Evolutionary conservation across 352 stramenopile genomes (phyloP).

Genomic region (Saprolegnia diclina): DNA sequence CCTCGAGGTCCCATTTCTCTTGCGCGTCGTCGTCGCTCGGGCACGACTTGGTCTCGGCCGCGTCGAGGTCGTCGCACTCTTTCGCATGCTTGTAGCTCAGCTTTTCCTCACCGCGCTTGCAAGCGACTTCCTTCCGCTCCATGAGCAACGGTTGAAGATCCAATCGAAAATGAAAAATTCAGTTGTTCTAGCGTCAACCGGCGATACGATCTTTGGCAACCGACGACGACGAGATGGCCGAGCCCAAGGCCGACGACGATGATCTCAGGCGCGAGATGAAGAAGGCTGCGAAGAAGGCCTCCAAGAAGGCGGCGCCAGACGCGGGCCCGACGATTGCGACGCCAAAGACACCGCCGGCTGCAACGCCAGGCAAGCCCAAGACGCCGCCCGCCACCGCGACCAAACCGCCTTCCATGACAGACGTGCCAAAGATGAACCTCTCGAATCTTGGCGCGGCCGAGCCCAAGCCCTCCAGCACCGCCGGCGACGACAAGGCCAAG

Average conservation of each 20-base stretch:
- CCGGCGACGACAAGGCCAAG: conserved; percentile 22
- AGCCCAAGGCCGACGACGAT: conserved; percentile 23
- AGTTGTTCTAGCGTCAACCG: background rate
- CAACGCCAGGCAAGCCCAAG: background rate
- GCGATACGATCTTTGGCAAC: background rate
- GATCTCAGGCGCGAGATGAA: conserved; percentile 16
- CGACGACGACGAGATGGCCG: background rate
- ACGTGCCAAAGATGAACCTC: conserved; percentile 27
- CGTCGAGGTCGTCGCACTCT: conserved; percentile 18
- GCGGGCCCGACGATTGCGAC: background rate
- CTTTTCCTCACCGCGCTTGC: conserved; percentile 13
- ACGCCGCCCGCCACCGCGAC: background rate
- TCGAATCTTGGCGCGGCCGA: conserved; percentile 13
- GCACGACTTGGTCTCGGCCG: conserved; percentile 4
- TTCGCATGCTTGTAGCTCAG: conserved; percentile 6
- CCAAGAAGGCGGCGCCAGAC: conserved; percentile 15
- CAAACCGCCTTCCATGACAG: conserved; percentile 1
- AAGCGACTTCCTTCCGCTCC: conserved; percentile 16
- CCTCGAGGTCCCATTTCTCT: conserved; percentile 67
- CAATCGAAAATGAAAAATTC: background rate
- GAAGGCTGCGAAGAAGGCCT: conserved; percentile 22
- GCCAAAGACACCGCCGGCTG: background rate
- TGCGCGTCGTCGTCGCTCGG: conserved; percentile 16
- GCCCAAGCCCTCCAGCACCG: background rate
- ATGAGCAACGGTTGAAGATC: background rate